Evolutionary conservation across 106 monocot species (phyloP), one percentile per base, ranked within the genome.

Genomic region (Dendrobium chrysotoxum): DNA sequence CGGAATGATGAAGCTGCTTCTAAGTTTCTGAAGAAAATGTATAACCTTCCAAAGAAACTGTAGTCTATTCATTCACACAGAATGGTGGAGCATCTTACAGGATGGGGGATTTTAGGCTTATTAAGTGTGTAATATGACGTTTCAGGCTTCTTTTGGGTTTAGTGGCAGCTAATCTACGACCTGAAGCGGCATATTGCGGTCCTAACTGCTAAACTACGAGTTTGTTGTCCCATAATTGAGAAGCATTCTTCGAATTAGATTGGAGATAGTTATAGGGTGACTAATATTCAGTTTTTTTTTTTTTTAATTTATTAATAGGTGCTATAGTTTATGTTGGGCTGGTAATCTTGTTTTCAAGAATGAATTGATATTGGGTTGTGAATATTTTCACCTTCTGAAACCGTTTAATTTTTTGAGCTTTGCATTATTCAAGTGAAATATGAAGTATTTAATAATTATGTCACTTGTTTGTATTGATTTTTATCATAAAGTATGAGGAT

Each of bases 11-110:
- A 94, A 71, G 75, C 88, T 46, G 94, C 97, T 58, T 91, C 97
- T 11, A 94, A 84, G 75, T 97, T 90, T 77, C 87, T 97, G 4
- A 97, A 97, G 90, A 94, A 94, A 88, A 92, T 89, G 20, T 97
- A 97, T 21, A 81, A 84, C 73, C 89, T 97, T 30, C 97, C 94
- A 15, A 97, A 97, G 83, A 97, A 97, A 85, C 82, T 92, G 4
- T 92, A 80, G 80, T 61, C 40, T 9, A 28, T 46, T 46, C 12
- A 50, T 50, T 50, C 50, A 50, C 50, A 50, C 16, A 13, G 5
- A 1, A 46, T 46, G 46, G 46, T 46, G 46, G 46, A 46, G 46
- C 46, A 9, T 46, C 46, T 46, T 46, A 4, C 23, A 61, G 23
- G n/a, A 23, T 61, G 61, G 61, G 21, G 15, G 23, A 6, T n/a